Evolutionary conservation across 345 rosid genomes (phyloP), one percentile per base, ranked within the genome.

Genomic region (Aquilaria sinensis): DNA sequence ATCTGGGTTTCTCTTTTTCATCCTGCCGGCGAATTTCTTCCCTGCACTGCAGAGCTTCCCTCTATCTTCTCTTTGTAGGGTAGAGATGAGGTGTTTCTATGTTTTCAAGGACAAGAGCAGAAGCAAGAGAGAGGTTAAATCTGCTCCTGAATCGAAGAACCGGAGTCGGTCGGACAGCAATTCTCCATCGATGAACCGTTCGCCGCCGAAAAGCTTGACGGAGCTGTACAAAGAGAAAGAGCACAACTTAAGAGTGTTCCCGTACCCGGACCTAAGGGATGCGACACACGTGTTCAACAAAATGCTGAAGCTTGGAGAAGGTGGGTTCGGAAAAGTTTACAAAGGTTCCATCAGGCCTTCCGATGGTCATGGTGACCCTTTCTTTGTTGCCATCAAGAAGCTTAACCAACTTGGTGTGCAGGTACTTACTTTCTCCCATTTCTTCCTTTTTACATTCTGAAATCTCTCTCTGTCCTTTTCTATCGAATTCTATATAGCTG

Each of bases 321-420:
- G 99, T 56, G 99, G 97, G 10, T 94, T 94, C 83, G 99, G 99
- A 69, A 78, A 84, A 65, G 97, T 94, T n/a, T 94, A 88, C 55
- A 86, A 82, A 64, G 97, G 97, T 51, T 76, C 82, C 3, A 56
- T 94, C 62, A 41, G 12, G 49, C 79, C 88, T 50, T 57, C 31
- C 5, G 45, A 52, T 60, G 79, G 73, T n/a, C 69, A 37, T 47
- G 80, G 79, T 45, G 74, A 74, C 53, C 72, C 81, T 50, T 32
- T 74, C 12, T 67, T 60, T 51, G 96, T 94, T 57, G 99, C 97
- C 74, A 80, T 94, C 10, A 94, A 94, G 75, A 94, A 65, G 80
- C 99, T 94, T 65, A 94, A 88, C 74, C 78, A 56, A 57, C 81
- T 66, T 53, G 85, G 99, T 31, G 69, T 72, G 69, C 99, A 94